Evolutionary conservation across 495 filamentous ascomycete genomes (phyloP).

Genomic region (Penicillium ucsense): DNA sequence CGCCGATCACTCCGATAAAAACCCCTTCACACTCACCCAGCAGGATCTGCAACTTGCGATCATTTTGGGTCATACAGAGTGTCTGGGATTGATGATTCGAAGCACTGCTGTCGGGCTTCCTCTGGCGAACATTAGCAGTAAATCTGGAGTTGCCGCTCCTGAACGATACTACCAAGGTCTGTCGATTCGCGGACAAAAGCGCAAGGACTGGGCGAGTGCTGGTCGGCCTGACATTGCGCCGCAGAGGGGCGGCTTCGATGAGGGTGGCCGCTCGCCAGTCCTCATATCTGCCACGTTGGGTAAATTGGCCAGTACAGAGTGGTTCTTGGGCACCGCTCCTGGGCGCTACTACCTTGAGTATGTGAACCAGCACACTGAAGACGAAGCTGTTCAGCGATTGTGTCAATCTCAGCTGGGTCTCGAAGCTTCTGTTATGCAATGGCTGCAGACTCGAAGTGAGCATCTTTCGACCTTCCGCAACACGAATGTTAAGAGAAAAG

Average conservation of each 20-base stretch:
- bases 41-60: conserved; percentile 32
- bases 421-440: conserved; percentile 47
- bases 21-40: conserved; percentile 11
- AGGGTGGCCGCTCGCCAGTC: conserved; percentile 39
- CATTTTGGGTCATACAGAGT: conserved; percentile 27
- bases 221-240: conserved; percentile 26
- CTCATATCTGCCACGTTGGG: conserved; percentile 47
- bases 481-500: not conserved
- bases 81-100: conserved; percentile 42
- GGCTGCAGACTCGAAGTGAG: conserved; percentile 46
- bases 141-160: conserved; percentile 43
- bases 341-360: conserved; percentile 54
- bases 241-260: not conserved
- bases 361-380: conserved; percentile 42
- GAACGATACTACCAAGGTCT: conserved; percentile 61
- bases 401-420: conserved; percentile 44
- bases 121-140: conserved; percentile 49
- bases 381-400: conserved; percentile 47
- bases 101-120: conserved; percentile 53
- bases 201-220: conserved; percentile 50
- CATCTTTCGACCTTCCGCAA: not conserved
- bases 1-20: conserved; percentile 10
- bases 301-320: conserved; percentile 52
- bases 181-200: conserved; percentile 62
- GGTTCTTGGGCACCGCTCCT: conserved; percentile 59